Conservation (phyloP, 1,284 basidiomycete genomes). For the Leccinum solheimii region DNA sequence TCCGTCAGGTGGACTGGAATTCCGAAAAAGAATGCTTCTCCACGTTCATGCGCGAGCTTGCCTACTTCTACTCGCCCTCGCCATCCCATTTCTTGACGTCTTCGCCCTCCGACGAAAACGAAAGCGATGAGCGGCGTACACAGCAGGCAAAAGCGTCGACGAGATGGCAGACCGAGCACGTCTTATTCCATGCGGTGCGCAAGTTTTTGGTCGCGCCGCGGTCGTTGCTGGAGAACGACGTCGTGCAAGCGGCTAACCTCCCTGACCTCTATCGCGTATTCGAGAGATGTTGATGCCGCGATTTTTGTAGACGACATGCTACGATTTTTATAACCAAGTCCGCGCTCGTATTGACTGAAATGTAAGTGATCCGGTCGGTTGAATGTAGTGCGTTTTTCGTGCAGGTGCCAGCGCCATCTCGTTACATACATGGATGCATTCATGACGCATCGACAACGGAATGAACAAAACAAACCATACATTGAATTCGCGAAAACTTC, state of each 20-base stretch:
- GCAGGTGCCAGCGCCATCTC: neutral
- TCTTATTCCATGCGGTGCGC: conserved; percentile 82
- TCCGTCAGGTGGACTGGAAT: conserved; percentile 80
- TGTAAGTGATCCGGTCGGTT: neutral
- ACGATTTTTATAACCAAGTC: neutral
- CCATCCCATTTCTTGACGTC: conserved; percentile 23
- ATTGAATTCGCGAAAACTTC: neutral
- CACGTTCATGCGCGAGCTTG: conserved; percentile 84
- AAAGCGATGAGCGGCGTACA: conserved; percentile 22
- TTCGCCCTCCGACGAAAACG: conserved; percentile 26
- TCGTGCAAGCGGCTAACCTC: conserved; percentile 83
- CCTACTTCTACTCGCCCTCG: conserved; percentile 81
- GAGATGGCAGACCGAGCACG: conserved; percentile 84
- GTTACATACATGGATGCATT: neutral
- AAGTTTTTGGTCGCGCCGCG: conserved; percentile 73
- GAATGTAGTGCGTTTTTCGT: neutral
- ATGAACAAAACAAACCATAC: neutral
- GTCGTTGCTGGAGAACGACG: conserved; percentile 68
- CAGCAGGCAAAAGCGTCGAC: conserved; percentile 51
- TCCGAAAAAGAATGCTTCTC: conserved; percentile 86
- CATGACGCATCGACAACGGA: neutral
- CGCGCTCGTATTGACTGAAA: neutral
- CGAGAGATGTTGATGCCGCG: conserved; percentile 69
- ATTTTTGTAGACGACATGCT: neutral
- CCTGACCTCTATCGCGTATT: conserved; percentile 91